Evolutionary conservation across 2,329 filamentous ascomycete genomes (phyloP), one percentile per base, ranked within the genome.

Genomic region (Penicillium brevicompactum): DNA sequence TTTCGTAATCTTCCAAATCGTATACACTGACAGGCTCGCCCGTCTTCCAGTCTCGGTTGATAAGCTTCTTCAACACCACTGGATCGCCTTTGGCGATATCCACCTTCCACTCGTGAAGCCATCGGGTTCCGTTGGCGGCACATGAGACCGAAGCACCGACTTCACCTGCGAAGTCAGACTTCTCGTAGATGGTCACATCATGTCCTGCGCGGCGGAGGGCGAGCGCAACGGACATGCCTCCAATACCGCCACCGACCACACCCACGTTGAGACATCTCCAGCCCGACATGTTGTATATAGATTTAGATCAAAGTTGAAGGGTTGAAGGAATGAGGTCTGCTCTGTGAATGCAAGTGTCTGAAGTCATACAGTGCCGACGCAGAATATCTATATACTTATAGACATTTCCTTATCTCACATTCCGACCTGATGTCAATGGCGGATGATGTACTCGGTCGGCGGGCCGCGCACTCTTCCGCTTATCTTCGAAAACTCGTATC

Each of bases 41-140:
- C 1, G 86, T 89, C 67, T 83, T 81, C 87, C 87, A 90, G 71
- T 89, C 86, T 3, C 84, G 81, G 68, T 85, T 87, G 74, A 90
- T 89, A 49, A 90, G 78, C 64, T 85, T 85, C 70, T 79, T 79
- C 46, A 90, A 73, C 1, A 89, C 75, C 1, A 90, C 87, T 0
- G 86, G 86, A 54, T 88, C 82, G 8, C 86, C 87, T 64, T 84
- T 84, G 13, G 74, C 74, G 1, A 89, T 76, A 63, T 89, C 84
- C 1, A 89, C 84, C 0, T 76, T 76, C 87, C 87, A 90, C 68
- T 87, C 84, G 57, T 87, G 82, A 7, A 90, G 74, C 86, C 86
- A 90, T 45, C 84, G 79, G 1, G 86, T 87, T 7, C 87, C 87
- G 63, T 90, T 90, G 9, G 87, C 86, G 1, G 87, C 87, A 63